These are phyloP conservation scores for Epichloe gansuensis DNA, from an alignment of 2,329 filamentous ascomycete genomes.

Conservation along the genomic window DNA sequence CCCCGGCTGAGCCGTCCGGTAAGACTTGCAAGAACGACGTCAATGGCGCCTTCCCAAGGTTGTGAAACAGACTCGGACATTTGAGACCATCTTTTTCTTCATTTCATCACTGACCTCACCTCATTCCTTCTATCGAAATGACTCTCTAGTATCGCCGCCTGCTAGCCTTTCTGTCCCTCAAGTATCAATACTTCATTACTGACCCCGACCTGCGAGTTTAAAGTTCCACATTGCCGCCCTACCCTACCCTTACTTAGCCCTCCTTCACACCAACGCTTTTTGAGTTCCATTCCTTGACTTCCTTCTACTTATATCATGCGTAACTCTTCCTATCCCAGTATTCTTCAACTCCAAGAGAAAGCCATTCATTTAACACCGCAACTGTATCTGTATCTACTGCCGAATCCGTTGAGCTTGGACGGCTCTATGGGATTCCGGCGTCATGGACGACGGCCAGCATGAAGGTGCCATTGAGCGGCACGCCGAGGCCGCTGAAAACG, in stretches of 20 bases:
- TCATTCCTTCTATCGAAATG: neutral
- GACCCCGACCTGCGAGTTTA: neutral
- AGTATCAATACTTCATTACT: neutral
- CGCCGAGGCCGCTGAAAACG: slow-evolving; percentile 15
- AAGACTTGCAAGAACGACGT: neutral
- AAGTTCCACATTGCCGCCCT: neutral
- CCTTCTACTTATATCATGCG: neutral
- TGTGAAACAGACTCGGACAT: no score
- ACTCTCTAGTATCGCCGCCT: neutral
- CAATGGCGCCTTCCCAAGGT: neutral
- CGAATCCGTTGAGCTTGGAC: neutral
- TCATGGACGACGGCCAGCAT: slow-evolving; percentile 30
- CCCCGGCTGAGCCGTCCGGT: neutral
- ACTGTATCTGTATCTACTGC: neutral
- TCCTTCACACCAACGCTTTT: neutral
- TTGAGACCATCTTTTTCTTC: neutral
- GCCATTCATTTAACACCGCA: neutral
- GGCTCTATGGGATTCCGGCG: neutral
- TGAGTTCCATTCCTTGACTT: neutral
- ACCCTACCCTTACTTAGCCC: neutral
- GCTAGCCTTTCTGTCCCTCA: neutral
- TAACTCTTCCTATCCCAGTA: neutral
- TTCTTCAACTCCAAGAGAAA: neutral
- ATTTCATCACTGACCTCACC: neutral
- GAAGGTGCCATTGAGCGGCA: slow-evolving; percentile 24